Base-by-base conservation (phyloP, 495 filamentous ascomycete genomes). In the Neurospora sp. region DNA sequence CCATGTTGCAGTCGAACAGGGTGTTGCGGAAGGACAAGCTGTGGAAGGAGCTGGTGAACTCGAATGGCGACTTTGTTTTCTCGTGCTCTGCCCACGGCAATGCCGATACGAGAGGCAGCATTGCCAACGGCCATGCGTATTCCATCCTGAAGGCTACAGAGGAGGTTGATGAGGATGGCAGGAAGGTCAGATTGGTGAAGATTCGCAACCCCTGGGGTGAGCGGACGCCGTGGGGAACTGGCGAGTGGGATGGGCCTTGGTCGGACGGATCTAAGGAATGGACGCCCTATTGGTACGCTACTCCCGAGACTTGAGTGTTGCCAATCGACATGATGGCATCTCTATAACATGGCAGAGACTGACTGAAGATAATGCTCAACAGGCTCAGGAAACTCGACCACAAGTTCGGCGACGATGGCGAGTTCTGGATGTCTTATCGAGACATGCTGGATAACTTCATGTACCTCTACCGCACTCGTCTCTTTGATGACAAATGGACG, bases 401-500 rank as follows among this genome's bases (percentile, higher is more conserved):
- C 75, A 87, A 84, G 59, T 94, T 94, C 77, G 92, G 92, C 45
- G 89, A 94, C 74, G 92, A 94, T 75, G 91, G 91, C 14, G 86
- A 78, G 16, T 84, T 82, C 53, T 84, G 82, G 82, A 84, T 84
- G 82, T 73, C 80, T 59, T 80, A 70, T 68, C 59, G 76, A 69
- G 92, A 94, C 75, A 84, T 94, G 27, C 84, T 94, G 4, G 86
- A 87, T 70, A 90, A 91, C 71, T 94, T 92, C 73, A 84, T 87
- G 69, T 87, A 86, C 72, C 87, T 94, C 61, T 88, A 93, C 76
- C 88, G 92, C 16, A 94, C 92, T 3, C 85, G 92, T 18, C 85
- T 94, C 0, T 93, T 94, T 73, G 89, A 89, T 27, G 81, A 86
- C 14, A 87, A 89, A 40, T 94, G 92, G 92, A 89, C 85, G 2